Conservation (phyloP, 805 yeast species). For the Metschnikowia gelsemii region DNA sequence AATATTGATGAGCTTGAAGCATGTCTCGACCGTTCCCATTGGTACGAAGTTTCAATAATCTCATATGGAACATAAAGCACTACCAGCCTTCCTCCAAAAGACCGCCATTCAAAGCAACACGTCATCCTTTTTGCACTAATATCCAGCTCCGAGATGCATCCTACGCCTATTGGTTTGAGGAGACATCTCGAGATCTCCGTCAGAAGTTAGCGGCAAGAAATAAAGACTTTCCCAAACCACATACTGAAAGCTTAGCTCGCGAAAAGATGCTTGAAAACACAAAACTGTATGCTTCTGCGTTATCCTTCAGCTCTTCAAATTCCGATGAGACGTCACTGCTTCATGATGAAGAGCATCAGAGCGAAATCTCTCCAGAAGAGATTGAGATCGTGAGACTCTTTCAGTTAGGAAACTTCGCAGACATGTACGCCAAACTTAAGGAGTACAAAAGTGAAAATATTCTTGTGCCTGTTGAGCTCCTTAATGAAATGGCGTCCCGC, state of each 20-base stretch:
- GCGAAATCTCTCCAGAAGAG: conserved; percentile 12
- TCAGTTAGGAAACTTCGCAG: conserved; percentile 12
- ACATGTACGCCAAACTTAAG: conserved; percentile 14
- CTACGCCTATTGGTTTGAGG: conserved; percentile 20
- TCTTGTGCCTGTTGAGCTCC: conserved; percentile 10
- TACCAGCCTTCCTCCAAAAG: conserved; percentile 12
- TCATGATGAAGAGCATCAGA: background rate
- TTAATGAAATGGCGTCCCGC: conserved; percentile 18
- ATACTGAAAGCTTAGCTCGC: background rate
- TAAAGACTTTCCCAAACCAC: background rate
- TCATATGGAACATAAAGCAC: conserved; percentile 19
- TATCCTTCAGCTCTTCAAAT: background rate
- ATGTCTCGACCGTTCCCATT: conserved; percentile 20
- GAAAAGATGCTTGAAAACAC: background rate
- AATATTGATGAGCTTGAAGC: conserved; percentile 7
- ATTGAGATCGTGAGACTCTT: conserved; percentile 17
- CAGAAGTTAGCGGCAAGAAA: conserved; percentile 7
- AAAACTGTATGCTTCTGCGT: background rate
- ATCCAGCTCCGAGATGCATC: conserved; percentile 19
- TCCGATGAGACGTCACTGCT: background rate
- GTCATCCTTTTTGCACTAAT: conserved; percentile 21
- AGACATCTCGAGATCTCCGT: conserved; percentile 15
- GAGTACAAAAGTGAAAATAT: conserved; percentile 10
- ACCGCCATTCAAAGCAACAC: conserved; percentile 17
- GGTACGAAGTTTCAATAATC: conserved; percentile 12